phyloP scores from a whole-genome alignment of 768 basidiomycete species.

The Cubamyces lactineus region DNA sequence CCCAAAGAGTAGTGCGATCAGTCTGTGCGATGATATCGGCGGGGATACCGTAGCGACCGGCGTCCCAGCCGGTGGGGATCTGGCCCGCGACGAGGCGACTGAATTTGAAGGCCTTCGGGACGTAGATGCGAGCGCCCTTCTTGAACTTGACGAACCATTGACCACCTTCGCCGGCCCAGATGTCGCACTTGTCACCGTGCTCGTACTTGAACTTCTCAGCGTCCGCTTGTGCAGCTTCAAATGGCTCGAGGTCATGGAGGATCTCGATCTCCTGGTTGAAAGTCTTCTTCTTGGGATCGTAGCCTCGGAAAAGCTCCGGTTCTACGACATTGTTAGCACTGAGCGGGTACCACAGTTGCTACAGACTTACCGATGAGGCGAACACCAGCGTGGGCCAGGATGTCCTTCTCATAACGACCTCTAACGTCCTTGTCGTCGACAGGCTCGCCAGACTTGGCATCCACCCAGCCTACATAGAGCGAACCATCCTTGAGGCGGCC shows the following conservation, averaged over 20 bases:
- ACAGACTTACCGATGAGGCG: constrained; percentile 80
- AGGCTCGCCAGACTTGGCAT: constrained; percentile 89
- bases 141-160: constrained; percentile 99
- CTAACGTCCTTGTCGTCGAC: constrained; percentile 98
- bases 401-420: constrained; percentile 92
- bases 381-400: constrained; percentile 88
- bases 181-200: constrained; percentile 95
- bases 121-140: constrained; percentile 90
- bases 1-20: constrained; percentile 93
- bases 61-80: constrained; percentile 96
- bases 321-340: constrained; percentile 51
- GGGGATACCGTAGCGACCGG: constrained; percentile 95
- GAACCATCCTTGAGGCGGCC: constrained; percentile 93
- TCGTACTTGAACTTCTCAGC: constrained; percentile 95
- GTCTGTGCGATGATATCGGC: constrained; percentile 94
- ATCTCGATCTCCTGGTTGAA: constrained; percentile 98
- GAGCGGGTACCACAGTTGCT: not conserved
- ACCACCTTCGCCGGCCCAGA: constrained; percentile 90
- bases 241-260: constrained; percentile 93
- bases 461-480: constrained; percentile 97
- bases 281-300: constrained; percentile 95
- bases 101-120: constrained; percentile 96
- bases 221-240: constrained; percentile 90
- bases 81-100: constrained; percentile 94
- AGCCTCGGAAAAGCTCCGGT: constrained; percentile 96